phyloP scores from a whole-genome alignment of 2,329 filamentous ascomycete species.

The Dothistroma septosporum region DNA sequence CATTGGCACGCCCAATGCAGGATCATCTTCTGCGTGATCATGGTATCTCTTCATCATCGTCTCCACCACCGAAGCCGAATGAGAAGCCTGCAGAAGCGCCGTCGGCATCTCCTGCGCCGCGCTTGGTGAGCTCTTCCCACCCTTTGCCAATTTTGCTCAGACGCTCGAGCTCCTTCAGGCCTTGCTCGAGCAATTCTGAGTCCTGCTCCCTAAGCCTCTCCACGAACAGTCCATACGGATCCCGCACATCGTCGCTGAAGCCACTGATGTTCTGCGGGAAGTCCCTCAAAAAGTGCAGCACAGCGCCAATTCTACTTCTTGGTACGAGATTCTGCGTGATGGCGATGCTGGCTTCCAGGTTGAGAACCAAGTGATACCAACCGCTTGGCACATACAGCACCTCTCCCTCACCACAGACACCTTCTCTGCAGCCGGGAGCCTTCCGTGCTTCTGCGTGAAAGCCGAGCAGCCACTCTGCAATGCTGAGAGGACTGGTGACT shows the following conservation, averaged over 20 bases:
- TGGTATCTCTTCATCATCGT: slow-evolving; percentile 27
- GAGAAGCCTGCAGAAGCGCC: slow-evolving; percentile 58
- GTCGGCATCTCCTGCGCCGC: slow-evolving; percentile 42
- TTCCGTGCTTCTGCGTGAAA: slow-evolving; percentile 80
- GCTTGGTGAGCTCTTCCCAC: slow-evolving; percentile 75
- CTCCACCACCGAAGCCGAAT: slow-evolving; percentile 58
- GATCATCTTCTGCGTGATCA: background rate
- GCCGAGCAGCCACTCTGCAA: slow-evolving; percentile 90
- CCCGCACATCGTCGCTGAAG: slow-evolving; percentile 66
- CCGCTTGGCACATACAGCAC: slow-evolving; percentile 88
- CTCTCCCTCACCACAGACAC: slow-evolving; percentile 78
- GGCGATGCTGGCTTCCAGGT: slow-evolving; percentile 77
- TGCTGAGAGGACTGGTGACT: slow-evolving; percentile 88
- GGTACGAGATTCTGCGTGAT: slow-evolving; percentile 96
- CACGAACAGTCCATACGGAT: slow-evolving; percentile 73
- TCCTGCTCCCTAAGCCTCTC: slow-evolving; percentile 60
- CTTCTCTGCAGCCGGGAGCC: slow-evolving; percentile 75
- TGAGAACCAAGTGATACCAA: slow-evolving; percentile 96
- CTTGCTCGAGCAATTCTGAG: slow-evolving; percentile 64
- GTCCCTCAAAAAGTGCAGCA: slow-evolving; percentile 74
- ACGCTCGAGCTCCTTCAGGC: slow-evolving; percentile 61
- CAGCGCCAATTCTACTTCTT: slow-evolving; percentile 64
- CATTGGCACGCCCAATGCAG: background rate
- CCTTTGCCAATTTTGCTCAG: slow-evolving; percentile 66
- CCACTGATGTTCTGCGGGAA: slow-evolving; percentile 84